Evolutionary conservation across 805 yeast species (phyloP), one percentile per base, ranked within the genome.

Genomic region (Suhomyces sp.): DNA sequence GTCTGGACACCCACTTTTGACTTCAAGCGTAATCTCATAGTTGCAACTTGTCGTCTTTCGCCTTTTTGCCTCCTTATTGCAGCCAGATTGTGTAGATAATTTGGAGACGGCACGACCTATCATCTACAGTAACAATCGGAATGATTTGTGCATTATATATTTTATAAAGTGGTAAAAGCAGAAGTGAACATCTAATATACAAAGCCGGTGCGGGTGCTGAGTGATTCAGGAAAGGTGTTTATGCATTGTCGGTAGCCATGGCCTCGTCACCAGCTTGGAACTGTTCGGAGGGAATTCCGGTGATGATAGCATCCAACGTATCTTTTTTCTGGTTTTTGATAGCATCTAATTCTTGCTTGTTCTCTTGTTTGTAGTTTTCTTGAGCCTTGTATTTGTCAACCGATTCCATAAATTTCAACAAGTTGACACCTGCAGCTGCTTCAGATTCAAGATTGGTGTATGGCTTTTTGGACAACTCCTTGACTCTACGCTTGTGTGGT

Each of bases 401-500:
- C 49, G 82, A 77, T 50, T 78, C 74, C 62, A 86, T 66, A 67
- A 84, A 92, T 67, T 82, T 86, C 48, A 78, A 78, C 62, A 93
- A 74, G 66, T 90, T 86, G 15, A 80, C 74, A 3, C 98, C 98
- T 0, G 87, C 81, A 1, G 96, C 97, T 31, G 97, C 97, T 63
- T 90, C 91, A 40, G 96, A 86, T 65, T 93, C 98, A 55, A 87
- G 82, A 51, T 83, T 86, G 4, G 97, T 85, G 66, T 93, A 93
- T 7, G 97, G 97, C 50, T 86, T 87, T 47, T 78, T 83, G 53
- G 80, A 82, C 61, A 94, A 75, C 41, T 83, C 87, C 68, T 85
- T 88, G 24, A 88, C 87, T 66, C 97, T 79, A 70, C 98, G 82
- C 69, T 88, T 92, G 71, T 94, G 99, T 6, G 85, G 80, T 64